phyloP scores from a whole-genome alignment of 495 filamentous ascomycete genomes.

The Daldinia caldariorum region DNA sequence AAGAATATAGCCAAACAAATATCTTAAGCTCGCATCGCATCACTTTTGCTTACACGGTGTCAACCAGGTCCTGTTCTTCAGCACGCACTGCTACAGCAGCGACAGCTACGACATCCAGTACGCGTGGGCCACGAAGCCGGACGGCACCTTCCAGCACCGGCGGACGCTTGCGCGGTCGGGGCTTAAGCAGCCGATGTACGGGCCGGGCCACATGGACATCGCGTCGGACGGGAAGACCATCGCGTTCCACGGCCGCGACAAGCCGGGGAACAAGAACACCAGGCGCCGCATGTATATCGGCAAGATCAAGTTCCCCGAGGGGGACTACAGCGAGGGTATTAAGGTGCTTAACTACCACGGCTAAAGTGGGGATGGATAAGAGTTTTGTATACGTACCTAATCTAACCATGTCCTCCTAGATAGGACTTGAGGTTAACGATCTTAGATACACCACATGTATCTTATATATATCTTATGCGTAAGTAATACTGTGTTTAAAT shows the following conservation, averaged over 20 bases:
- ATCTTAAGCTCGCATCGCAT: too few relatives aligned
- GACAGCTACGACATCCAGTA: conserved; percentile 59
- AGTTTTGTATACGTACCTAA: too few relatives aligned
- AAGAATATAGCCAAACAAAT: too few relatives aligned
- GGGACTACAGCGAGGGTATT: neutral
- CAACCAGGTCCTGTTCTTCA: conserved; percentile 61
- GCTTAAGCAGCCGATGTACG: conserved; percentile 21
- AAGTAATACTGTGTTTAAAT: too few relatives aligned
- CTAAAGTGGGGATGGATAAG: neutral
- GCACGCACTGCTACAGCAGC: conserved; percentile 59
- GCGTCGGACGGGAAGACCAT: conserved; percentile 27
- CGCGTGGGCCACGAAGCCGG: conserved; percentile 49
- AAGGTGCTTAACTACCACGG: neutral
- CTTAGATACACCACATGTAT: too few relatives aligned
- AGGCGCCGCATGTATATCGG: conserved; percentile 12
- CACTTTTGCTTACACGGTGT: too few relatives aligned
- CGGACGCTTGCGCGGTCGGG: neutral
- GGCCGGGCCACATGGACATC: conserved; percentile 28
- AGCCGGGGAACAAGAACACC: conserved; percentile 14
- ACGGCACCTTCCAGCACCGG: neutral
- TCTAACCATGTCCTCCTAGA: too few relatives aligned
- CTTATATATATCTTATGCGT: too few relatives aligned
- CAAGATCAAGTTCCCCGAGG: neutral
- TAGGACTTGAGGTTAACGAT: too few relatives aligned
- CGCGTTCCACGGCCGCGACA: conserved; percentile 27